These are phyloP conservation scores for Cicer cuneatum DNA, from an alignment of 306 rosid species.

Conservation along the genomic window DNA sequence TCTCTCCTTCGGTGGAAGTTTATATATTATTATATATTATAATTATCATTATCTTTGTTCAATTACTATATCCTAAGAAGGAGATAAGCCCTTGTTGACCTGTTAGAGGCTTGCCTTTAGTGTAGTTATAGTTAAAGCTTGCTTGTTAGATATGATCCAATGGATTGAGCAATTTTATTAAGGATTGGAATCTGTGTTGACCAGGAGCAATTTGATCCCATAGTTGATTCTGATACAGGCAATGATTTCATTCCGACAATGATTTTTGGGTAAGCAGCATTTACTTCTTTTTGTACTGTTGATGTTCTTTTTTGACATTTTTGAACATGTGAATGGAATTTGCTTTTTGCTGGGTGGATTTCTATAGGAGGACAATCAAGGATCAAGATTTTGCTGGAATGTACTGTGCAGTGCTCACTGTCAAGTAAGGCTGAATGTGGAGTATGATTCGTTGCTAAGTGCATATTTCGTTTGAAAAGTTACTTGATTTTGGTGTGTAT, in stretches of 20 bases:
- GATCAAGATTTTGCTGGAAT: slow-evolving; percentile 78
- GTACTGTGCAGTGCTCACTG: slow-evolving; percentile 77
- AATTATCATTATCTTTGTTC: not conserved
- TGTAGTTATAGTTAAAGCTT: not conserved
- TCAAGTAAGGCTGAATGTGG: slow-evolving; percentile 59
- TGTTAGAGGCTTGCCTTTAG: no score
- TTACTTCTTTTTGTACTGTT: not conserved
- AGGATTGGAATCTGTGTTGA: slow-evolving; percentile 2
- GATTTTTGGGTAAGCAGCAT: slow-evolving; percentile 74
- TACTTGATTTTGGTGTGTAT: slow-evolving; percentile 11
- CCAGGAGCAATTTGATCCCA: slow-evolving; percentile 78
- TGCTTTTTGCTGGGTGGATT: slow-evolving; percentile 13
- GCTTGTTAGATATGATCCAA: not conserved
- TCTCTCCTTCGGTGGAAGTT: not conserved
- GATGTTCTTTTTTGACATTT: not conserved
- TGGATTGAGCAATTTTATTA: not conserved
- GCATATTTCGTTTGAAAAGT: not conserved
- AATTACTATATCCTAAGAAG: no score
- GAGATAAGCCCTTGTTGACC: no score
- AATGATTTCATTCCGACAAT: slow-evolving; percentile 69
- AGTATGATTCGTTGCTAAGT: not conserved
- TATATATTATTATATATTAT: not conserved
- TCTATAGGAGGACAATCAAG: slow-evolving; percentile 55
- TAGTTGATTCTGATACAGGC: slow-evolving; percentile 60
- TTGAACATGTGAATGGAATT: not conserved